phyloP scores from a whole-genome alignment of 2,329 filamentous ascomycete genomes.

The Daldinia eschscholtzii region DNA sequence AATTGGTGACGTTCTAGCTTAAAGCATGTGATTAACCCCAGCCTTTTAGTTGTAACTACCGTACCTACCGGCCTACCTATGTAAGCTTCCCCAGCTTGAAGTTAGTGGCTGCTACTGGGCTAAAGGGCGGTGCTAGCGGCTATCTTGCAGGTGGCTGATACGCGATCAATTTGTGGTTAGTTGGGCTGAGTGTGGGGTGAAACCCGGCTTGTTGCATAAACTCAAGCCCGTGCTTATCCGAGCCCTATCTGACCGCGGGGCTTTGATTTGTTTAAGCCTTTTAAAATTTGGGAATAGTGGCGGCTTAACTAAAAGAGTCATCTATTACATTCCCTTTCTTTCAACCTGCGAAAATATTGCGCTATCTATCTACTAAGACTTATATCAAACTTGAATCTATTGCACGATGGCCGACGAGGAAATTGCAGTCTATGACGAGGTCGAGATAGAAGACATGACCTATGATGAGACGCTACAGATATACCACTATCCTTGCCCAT shows the following conservation, averaged over 20 bases:
- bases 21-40: slow-evolving; percentile 48
- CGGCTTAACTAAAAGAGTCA: slow-evolving; percentile 3
- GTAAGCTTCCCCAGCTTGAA: slow-evolving; percentile 11
- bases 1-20: slow-evolving; percentile 47
- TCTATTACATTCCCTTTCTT: background rate
- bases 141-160: slow-evolving; percentile 12
- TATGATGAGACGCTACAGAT: slow-evolving; percentile 85
- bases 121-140: slow-evolving; percentile 1
- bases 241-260: slow-evolving; percentile 35
- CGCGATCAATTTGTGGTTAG: background rate
- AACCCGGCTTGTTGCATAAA: slow-evolving; percentile 30
- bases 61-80: too few species aligned
- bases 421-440: slow-evolving; percentile 91
- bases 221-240: slow-evolving; percentile 33
- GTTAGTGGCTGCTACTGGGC: slow-evolving; percentile 1
- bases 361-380: background rate
- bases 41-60: background rate
- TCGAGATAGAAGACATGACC: slow-evolving; percentile 99
- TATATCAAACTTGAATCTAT: slow-evolving; percentile 31
- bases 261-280: slow-evolving; percentile 24
- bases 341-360: background rate
- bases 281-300: slow-evolving; percentile 11
- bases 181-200: slow-evolving; percentile 20
- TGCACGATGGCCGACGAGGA: slow-evolving; percentile 71
- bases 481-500: slow-evolving; percentile 97